Evolutionary conservation across 306 rosid genomes (phyloP).

Genomic region (Leucaena leucocephala): DNA sequence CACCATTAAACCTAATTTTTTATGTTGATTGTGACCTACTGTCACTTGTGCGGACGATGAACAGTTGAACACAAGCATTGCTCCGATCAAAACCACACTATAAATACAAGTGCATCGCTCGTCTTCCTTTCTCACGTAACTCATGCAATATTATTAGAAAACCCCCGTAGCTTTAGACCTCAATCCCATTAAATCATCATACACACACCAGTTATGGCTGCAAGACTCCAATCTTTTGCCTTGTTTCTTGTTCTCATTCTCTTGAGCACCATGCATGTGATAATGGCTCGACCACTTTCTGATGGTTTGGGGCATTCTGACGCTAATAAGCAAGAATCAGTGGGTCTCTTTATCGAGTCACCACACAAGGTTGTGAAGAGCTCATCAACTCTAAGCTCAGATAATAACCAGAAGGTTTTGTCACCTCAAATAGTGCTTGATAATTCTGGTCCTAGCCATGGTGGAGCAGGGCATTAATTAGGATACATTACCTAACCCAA

Average conservation of each 20-base stretch:
- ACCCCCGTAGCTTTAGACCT: background rate
- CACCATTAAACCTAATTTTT: constrained; percentile 22
- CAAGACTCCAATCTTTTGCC: constrained; percentile 28
- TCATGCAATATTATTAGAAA: background rate
- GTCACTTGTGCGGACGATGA: background rate
- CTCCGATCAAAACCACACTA: constrained; percentile 5
- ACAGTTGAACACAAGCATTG: background rate
- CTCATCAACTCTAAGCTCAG: constrained; percentile 25
- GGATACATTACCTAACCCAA: background rate
- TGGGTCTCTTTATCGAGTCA: background rate
- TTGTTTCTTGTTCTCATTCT: constrained; percentile 33
- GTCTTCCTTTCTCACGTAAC: background rate
- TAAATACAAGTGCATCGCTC: constrained; percentile 29
- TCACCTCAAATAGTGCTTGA: background rate
- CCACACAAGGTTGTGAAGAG: background rate
- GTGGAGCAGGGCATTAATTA: constrained; percentile 28
- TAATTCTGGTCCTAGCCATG: constrained; percentile 43
- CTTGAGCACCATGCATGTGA: constrained; percentile 21
- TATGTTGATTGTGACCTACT: background rate
- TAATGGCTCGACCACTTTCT: constrained; percentile 38
- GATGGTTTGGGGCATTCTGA: constrained; percentile 18
- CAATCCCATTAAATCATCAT: background rate
- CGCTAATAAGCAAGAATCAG: constrained; percentile 2
- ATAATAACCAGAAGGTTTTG: background rate
- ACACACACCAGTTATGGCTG: constrained; percentile 27